Evolutionary conservation across 495 filamentous ascomycete genomes (phyloP), one percentile per base, ranked within the genome.

Genomic region (Ascobolus immersus): DNA sequence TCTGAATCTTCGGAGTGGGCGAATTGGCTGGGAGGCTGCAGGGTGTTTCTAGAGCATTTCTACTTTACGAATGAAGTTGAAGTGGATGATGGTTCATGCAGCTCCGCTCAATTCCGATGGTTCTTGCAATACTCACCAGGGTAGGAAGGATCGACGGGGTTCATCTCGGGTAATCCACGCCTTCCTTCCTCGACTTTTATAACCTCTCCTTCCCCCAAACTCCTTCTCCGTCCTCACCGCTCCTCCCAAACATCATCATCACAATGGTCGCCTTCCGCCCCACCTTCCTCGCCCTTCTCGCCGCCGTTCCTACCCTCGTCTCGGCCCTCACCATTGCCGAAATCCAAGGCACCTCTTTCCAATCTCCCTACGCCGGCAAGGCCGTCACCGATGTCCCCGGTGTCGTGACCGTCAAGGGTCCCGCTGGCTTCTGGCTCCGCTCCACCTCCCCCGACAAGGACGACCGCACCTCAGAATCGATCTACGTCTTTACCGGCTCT

Each of bases 281-380:
- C 15, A 32, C 28, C 9, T 18, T 46, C 11, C 7, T 41, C 25
- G 28, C 43, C 31, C 10, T 22, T 6, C 31, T 22, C 13, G 14
- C 9, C 18, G 31, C 31, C 7, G 5, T 22, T 17, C 31, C 17
- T 25, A 44, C 41, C 17, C 20, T 42, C 15, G 44, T 39, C 22
- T 50, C 47, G 13, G 63, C 61, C 23, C 35, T 67, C 20, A 62
- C 61, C 28, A 68, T 73, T 42, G 52, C 55, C 23, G 58, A 65
- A 37, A 71, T 73, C 54, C 69, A 67, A 41, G 68, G 67, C 37
- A 55, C 62, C 33, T 56, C 47, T n/a, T 71, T 56, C 52, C 42
- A 67, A 22, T 73, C 69, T 14, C 55, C 65, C 0, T 59, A 58
- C 44, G 53, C 52, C 4, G 59, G 58, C 7, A 35, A 64, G 39